Percentiles rank a stretch among this genome's conserved stretches.
These are phyloP conservation scores for Podospora conica DNA, from an alignment of 495 filamentous ascomycete species.

Conservation along the genomic window DNA sequence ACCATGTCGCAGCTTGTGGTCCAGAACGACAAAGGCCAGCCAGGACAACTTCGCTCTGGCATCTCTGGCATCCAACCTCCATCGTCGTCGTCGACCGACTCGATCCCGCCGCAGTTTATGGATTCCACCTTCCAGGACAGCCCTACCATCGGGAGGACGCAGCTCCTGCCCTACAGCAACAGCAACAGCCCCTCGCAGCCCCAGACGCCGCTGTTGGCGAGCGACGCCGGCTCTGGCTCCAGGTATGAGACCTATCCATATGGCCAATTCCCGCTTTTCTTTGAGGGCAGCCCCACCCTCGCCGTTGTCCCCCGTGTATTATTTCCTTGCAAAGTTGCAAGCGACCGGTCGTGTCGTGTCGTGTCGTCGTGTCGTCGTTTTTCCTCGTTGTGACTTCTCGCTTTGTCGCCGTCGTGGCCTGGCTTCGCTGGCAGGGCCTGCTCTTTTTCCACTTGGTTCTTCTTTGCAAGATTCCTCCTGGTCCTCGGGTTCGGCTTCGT, in stretches of 20 bases:
- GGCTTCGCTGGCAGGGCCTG: not conserved
- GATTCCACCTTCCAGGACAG: constrained; percentile 31
- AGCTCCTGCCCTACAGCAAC: constrained; percentile 15
- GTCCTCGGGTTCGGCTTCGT: not conserved
- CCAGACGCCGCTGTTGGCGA: constrained; percentile 14
- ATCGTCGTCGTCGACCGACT: constrained; percentile 18
- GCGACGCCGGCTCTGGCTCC: constrained; percentile 6
- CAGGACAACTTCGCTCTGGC: constrained; percentile 29
- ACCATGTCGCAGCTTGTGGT: constrained; percentile 45
- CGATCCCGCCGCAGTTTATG: constrained; percentile 17
- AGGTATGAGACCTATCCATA: constrained; percentile 24
- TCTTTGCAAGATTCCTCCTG: not conserved
- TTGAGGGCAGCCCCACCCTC: constrained; percentile 1
- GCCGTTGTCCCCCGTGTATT: constrained; percentile 8
- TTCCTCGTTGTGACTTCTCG: not conserved
- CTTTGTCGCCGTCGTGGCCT: not conserved
- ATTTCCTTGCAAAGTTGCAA: too few relatives aligned
- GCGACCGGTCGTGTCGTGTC: not conserved
- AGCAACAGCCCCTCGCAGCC: constrained; percentile 21
- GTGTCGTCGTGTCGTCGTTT: not conserved
- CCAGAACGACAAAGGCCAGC: constrained; percentile 33
- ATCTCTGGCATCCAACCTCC: constrained; percentile 19
- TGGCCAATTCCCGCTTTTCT: constrained; percentile 1
- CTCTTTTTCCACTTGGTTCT: not conserved
- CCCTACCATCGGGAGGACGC: constrained; percentile 34